Evolutionary conservation across 2,329 filamentous ascomycete species (phyloP).

Genomic region (Cryoendolithus antarcticus): DNA sequence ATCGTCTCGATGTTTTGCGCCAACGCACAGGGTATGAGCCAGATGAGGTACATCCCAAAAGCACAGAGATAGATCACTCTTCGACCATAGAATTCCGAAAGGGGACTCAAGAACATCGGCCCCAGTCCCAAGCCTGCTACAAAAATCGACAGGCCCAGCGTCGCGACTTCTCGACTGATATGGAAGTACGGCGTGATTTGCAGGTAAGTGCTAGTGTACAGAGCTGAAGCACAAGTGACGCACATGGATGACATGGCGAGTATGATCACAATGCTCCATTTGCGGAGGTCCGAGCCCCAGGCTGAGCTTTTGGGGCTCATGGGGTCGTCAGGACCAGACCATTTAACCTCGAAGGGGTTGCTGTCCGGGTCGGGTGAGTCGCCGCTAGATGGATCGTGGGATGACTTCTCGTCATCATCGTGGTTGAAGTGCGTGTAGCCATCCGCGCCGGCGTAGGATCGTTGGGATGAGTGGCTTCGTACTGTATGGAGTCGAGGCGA

Average conservation of each 20-base stretch:
- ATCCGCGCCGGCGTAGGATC: constrained; percentile 17
- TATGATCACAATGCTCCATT: constrained; percentile 70
- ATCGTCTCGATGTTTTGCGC: constrained; percentile 54
- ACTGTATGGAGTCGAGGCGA: constrained; percentile 7
- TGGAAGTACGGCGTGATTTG: constrained; percentile 55
- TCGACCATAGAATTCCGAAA: constrained; percentile 59
- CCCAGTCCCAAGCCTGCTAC: constrained; percentile 58
- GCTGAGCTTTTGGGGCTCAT: constrained; percentile 60
- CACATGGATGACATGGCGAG: constrained; percentile 43
- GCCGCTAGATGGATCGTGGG: neutral
- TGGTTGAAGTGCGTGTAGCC: constrained; percentile 16
- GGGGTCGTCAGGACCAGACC: constrained; percentile 63
- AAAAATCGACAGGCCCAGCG: constrained; percentile 69
- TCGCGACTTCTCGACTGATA: constrained; percentile 58
- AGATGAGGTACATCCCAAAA: constrained; percentile 50
- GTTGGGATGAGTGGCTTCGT: constrained; percentile 16
- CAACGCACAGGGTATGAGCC: constrained; percentile 60
- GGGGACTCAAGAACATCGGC: constrained; percentile 45
- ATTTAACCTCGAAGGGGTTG: constrained; percentile 46
- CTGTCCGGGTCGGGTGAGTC: too few relatives aligned
- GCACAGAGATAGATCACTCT: constrained; percentile 56
- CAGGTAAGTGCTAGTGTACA: constrained; percentile 12
- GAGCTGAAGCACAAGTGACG: constrained; percentile 41
- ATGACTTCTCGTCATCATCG: constrained; percentile 8
- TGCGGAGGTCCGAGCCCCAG: constrained; percentile 35